These are phyloP conservation scores for Gigaspora rosea DNA, from an alignment of 192 early-diverging fungal species.

Conservation along the genomic window DNA sequence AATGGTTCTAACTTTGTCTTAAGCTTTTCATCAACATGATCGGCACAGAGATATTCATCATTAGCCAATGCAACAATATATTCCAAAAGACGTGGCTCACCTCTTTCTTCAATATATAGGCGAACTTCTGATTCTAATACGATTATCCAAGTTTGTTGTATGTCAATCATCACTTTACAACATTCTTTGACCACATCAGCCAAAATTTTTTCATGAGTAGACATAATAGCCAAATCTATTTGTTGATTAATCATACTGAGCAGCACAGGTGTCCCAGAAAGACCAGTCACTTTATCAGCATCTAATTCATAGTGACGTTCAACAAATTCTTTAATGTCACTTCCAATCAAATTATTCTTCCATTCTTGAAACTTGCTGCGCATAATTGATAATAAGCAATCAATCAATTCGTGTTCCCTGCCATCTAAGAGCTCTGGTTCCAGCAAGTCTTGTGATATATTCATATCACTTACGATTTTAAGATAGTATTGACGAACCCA, in stretches of 20 bases:
- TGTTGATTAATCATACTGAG: constrained; percentile 99
- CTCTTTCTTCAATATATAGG: constrained; percentile 76
- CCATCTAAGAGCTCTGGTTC: constrained; percentile 93
- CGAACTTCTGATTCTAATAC: constrained; percentile 75
- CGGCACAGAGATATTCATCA: constrained; percentile 86
- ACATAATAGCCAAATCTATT: constrained; percentile 82
- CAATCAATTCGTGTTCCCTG: constrained; percentile 83
- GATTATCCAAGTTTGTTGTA: constrained; percentile 79
- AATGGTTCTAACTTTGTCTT: constrained; percentile 47
- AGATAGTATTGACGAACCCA: constrained; percentile 93
- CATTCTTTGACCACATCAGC: constrained; percentile 84
- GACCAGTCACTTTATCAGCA: constrained; percentile 75
- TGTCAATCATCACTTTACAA: constrained; percentile 77
- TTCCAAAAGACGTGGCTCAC: constrained; percentile 82
- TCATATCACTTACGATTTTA: constrained; percentile 81
- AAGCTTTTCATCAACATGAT: constrained; percentile 82
- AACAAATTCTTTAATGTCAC: constrained; percentile 79
- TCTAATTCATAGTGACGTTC: constrained; percentile 65
- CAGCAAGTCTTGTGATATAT: constrained; percentile 82
- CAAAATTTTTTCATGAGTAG: constrained; percentile 80
- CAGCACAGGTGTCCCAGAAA: constrained; percentile 80
- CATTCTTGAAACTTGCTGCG: constrained; percentile 87
- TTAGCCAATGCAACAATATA: constrained; percentile 97
- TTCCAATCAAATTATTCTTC: constrained; percentile 84
- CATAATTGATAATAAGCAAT: constrained; percentile 88